phyloP scores from a whole-genome alignment of 1,139 yeast species.

The Pichia sp. region DNA sequence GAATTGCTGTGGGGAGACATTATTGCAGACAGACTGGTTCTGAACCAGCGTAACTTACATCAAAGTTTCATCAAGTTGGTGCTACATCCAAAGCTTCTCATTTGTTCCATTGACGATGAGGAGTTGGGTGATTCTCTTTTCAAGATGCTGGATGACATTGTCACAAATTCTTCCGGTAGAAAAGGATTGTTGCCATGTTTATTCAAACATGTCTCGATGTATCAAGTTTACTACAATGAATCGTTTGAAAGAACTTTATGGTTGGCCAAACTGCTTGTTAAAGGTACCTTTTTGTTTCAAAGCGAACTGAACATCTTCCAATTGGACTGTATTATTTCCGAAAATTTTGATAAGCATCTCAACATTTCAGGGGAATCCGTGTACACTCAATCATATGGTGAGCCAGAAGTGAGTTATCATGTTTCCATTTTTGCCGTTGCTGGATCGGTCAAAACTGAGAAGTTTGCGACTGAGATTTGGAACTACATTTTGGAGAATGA shows the following conservation, averaged over 20 bases:
- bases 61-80: slow-evolving; percentile 41
- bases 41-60: slow-evolving; percentile 62
- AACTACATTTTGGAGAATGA: slow-evolving; percentile 35
- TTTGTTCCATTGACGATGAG: slow-evolving; percentile 23
- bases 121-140: slow-evolving; percentile 26
- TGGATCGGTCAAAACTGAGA: slow-evolving; percentile 25
- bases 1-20: slow-evolving; percentile 50
- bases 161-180: slow-evolving; percentile 51
- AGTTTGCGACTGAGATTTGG: slow-evolving; percentile 35
- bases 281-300: slow-evolving; percentile 42
- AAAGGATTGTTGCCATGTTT: slow-evolving; percentile 61
- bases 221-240: slow-evolving; percentile 28
- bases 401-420: slow-evolving; percentile 48
- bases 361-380: slow-evolving; percentile 27
- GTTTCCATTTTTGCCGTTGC: slow-evolving; percentile 41
- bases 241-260: slow-evolving; percentile 39
- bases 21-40: slow-evolving; percentile 51
- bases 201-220: slow-evolving; percentile 34
- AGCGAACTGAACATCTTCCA: slow-evolving; percentile 48
- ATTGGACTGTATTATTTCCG: slow-evolving; percentile 51
- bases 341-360: slow-evolving; percentile 35
- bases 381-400: slow-evolving; percentile 50
- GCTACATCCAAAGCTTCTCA: slow-evolving; percentile 28
- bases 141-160: slow-evolving; percentile 35
- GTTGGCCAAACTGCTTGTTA: slow-evolving; percentile 45